Base-by-base conservation (phyloP, 345 rosid species). In the Citrus cavaleriei region DNA sequence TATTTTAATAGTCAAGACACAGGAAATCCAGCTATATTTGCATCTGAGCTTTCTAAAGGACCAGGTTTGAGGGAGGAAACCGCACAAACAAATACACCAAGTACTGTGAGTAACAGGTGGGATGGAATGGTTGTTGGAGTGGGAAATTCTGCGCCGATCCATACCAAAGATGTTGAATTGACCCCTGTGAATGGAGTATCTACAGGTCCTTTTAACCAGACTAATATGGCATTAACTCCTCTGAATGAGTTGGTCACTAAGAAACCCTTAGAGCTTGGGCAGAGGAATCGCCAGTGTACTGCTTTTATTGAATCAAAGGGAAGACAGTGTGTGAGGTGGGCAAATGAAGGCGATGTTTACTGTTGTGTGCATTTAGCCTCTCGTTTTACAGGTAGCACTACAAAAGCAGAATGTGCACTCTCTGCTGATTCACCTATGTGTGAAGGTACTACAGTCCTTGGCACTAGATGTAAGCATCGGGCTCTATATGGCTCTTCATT, bases 361-460 rank as follows among this genome's bases (percentile, higher is more conserved):
- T 97, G 99, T 63, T 97, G 99, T 83, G 98, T 97, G 78, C 99
- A 97, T 87, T 87, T 97, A 89, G 96, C 98, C 62, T 91, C 98
- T 83, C 98, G 98, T 80, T 94, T 94, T 77, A 84, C 82, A 5
- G 88, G 95, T n/a, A 88, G 87, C 72, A 83, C 94, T 30, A 42
- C 81, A 28, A 91, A 88, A 84, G 77, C 84, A 51, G 92, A 91
- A 86, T 85, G 78, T 67, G 86, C 90, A n/a, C 85, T 85, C 34
- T 84, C 87, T 14, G 81, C 80, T 83, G 94, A 90, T 59, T 38
- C 90, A 67, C 94, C 93, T 7, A 83, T 92, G 90, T 97, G 98
- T 72, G 96, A 88, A 84, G 99, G 98, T 57, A 89, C 95, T 75
- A 97, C 98, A 46, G 98, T 97, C 79, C 97, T 93, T 67, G 99